Conservation (phyloP, 768 basidiomycete species). For the Lenzites betulinus region DNA sequence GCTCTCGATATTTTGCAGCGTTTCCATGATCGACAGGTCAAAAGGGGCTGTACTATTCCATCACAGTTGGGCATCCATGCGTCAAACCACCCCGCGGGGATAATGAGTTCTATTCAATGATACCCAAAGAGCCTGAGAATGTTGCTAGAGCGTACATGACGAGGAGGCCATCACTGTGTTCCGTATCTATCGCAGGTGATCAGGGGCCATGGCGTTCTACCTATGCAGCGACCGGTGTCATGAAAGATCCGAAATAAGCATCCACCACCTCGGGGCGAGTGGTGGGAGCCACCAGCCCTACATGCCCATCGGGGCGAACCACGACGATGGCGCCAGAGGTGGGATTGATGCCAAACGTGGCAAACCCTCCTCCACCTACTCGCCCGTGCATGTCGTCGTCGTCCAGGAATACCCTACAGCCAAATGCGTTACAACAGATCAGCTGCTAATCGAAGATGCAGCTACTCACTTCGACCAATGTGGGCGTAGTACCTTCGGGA, state of each 20-base stretch:
- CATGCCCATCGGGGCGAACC: slow-evolving; percentile 70
- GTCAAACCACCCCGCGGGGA: too few relatives aligned
- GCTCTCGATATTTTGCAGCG: too few relatives aligned
- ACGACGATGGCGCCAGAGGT: slow-evolving; percentile 51
- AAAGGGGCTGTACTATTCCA: too few relatives aligned
- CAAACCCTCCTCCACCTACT: slow-evolving; percentile 58
- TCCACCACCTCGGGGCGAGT: slow-evolving; percentile 40
- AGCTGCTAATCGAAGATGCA: not conserved
- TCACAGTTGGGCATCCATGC: too few relatives aligned
- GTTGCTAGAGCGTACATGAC: too few relatives aligned
- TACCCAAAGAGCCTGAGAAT: too few relatives aligned
- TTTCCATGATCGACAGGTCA: too few relatives aligned
- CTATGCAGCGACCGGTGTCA: slow-evolving; percentile 20
- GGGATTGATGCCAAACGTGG: slow-evolving; percentile 52
- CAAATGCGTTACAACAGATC: not conserved
- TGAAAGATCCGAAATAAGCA: slow-evolving; percentile 52
- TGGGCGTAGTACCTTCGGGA: slow-evolving; percentile 48
- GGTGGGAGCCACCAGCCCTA: slow-evolving; percentile 57
- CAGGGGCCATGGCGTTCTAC: not conserved
- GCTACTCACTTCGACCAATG: slow-evolving; percentile 61
- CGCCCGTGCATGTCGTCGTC: slow-evolving; percentile 47
- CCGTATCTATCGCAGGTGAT: not conserved
- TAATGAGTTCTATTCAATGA: too few relatives aligned
- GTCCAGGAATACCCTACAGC: slow-evolving; percentile 58
- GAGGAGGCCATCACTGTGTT: too few relatives aligned